Evolutionary conservation across 345 rosid genomes (phyloP).

Genomic region (Citrus sinensis): DNA sequence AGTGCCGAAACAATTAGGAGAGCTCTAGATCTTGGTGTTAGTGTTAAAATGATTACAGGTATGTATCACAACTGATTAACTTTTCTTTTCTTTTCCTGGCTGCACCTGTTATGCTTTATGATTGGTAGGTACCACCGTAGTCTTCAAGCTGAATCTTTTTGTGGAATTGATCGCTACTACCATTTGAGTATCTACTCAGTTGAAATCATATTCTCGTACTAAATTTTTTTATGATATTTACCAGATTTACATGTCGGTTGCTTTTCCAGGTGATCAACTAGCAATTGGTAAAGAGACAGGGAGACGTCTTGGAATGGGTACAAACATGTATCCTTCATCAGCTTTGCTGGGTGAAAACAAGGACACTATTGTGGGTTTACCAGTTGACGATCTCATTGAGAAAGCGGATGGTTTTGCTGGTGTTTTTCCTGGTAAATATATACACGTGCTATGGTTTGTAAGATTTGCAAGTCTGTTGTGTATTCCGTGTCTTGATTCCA

Average conservation of each 20-base stretch:
- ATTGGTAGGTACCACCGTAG: background rate
- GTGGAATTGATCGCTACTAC: background rate
- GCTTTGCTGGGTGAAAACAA: constrained; percentile 74
- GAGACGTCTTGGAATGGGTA: constrained; percentile 96
- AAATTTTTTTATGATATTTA: background rate
- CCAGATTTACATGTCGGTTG: background rate
- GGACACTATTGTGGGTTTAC: constrained; percentile 43
- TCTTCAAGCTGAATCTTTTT: background rate
- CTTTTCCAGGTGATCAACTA: constrained; percentile 72
- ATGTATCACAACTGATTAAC: background rate
- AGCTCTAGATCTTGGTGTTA: constrained; percentile 70
- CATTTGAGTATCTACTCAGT: background rate
- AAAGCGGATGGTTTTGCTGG: constrained; percentile 95
- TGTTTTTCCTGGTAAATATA: constrained; percentile 71
- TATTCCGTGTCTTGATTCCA: background rate
- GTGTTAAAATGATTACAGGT: constrained; percentile 84
- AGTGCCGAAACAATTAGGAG: constrained; percentile 71
- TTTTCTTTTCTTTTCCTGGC: background rate
- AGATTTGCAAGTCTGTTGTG: background rate
- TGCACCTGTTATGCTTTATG: background rate
- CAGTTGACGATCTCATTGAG: constrained; percentile 78
- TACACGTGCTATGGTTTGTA: background rate
- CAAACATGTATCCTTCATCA: constrained; percentile 92
- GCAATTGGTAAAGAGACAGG: constrained; percentile 95
- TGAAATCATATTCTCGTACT: background rate